Base-by-base conservation (phyloP, 306 rosid species). In the Alnus rubra region DNA sequence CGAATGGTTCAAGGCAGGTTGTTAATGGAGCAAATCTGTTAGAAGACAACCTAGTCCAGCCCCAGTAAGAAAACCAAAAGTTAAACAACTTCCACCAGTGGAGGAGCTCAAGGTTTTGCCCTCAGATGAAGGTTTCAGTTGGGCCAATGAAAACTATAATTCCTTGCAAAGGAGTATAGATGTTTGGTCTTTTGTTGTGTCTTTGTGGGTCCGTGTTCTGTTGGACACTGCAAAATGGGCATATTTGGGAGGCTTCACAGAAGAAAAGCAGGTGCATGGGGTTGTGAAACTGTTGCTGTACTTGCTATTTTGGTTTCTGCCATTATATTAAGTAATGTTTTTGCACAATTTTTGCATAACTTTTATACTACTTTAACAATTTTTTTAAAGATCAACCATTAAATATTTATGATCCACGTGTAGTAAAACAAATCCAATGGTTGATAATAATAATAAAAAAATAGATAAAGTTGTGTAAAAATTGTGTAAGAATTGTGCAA, bases 181-280 rank as follows among this genome's bases (percentile, higher is more conserved):
- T 84, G 98, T 95, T 42, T 95, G 98, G 98, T 92, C 97, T 39
- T 95, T 88, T 59, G 94, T 91, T 75, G 3, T 95, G 76, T 92
- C 98, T 67, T 77, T 95, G 18, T 92, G 98, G 1, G 50, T 95
- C n/a, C 98, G 98, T 18, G 79, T 95, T 83, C 87, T 95, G 44
- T 82, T 92, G 28, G 96, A 93, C 74, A 90, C 88, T 83, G 88
- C 90, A 75, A 92, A 91, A 79, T 95, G 98, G 98, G 90, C 98
- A 15, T 92, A 92, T 81, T 0, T 82, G 37, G 96, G 97, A 82
- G 96, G 94, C 80, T 95, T 95, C 82, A 82, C 97, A 16, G 96
- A 92, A 82, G 96, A 91, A 35, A 88, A 88, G 83, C 94, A 91
- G 94, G 98, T 95, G 28, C 28, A 23, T 23, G 56, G 83, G 79